Percentiles rank a stretch among this genome's conserved stretches.
phyloP scores from a whole-genome alignment of 2,329 filamentous ascomycete species.

The Diplodia intermedia region DNA sequence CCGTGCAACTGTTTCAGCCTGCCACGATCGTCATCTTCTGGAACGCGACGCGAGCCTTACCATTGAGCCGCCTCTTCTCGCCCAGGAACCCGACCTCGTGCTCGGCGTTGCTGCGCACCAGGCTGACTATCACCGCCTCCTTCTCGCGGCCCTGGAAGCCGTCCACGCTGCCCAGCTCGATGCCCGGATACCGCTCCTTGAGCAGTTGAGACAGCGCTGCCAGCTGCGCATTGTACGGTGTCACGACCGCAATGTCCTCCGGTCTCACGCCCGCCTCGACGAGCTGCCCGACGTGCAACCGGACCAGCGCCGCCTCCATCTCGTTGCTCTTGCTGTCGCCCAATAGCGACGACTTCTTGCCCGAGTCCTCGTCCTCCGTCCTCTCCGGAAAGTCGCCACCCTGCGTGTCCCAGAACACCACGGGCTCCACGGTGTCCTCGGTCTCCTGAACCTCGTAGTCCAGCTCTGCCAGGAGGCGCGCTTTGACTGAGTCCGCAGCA shows the following conservation, averaged over 20 bases:
- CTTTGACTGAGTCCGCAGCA: slow-evolving; percentile 79
- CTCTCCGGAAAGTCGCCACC: slow-evolving; percentile 90
- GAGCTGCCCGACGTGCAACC: slow-evolving; percentile 75
- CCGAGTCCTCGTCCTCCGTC: slow-evolving; percentile 73
- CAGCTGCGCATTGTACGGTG: slow-evolving; percentile 95
- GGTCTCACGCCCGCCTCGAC: slow-evolving; percentile 80
- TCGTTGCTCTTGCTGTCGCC: slow-evolving; percentile 90
- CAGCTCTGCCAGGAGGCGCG: slow-evolving; percentile 76
- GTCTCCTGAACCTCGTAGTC: slow-evolving; percentile 78
- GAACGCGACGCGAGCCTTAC: slow-evolving; percentile 58
- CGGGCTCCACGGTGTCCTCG: slow-evolving; percentile 85
- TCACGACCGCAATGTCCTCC: slow-evolving; percentile 90
- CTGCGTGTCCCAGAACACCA: slow-evolving; percentile 96
- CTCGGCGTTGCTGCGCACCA: slow-evolving; percentile 89
- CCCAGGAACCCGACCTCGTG: slow-evolving; percentile 91
- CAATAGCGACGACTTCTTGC: slow-evolving; percentile 56
- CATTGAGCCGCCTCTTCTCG: slow-evolving; percentile 91
- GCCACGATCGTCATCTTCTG: slow-evolving; percentile 29
- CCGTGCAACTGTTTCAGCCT: slow-evolving; percentile 16
- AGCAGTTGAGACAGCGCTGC: slow-evolving; percentile 76
- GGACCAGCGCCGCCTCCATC: slow-evolving; percentile 83
- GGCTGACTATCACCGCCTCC: slow-evolving; percentile 88
- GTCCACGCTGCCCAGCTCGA: slow-evolving; percentile 96
- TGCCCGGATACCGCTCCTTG: slow-evolving; percentile 79
- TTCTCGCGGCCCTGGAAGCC: slow-evolving; percentile 98